Base-by-base conservation (phyloP, 2,329 filamentous ascomycete species). In the Phoma herbarum region DNA sequence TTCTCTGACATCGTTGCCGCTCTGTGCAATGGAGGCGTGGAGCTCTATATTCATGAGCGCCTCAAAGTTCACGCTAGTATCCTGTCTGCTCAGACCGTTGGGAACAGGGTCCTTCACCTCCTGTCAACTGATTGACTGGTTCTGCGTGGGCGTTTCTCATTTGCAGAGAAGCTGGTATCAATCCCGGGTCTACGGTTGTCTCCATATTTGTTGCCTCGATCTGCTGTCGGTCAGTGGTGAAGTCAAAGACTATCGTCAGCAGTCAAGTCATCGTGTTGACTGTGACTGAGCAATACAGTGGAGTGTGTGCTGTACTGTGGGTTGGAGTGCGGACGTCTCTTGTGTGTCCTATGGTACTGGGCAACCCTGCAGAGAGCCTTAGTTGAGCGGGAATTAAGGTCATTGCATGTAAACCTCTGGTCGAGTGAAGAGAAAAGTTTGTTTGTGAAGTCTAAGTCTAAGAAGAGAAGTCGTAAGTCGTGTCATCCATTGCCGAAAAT, bases 391-490 rank as follows among this genome's bases (percentile, higher is more conserved):
- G 2, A 39, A 41, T 4, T 5, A 12, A 14, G 18, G 37, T 23
- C 18, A 23, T 23, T 41, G 10, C 10, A 1, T 4, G 11, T 14
- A 12, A 22, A 1, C 2, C 5, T 23, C 7, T 7, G 35, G n/a
- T 39, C 4, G 6, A 18, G 20, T 23, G 9, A 41, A 41, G 37
- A 23, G 8, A 44, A 23, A 44, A 43, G 23, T 26, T 41, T 45
- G 43, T 52, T 49, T 39, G 23, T 51, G 25, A 51, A 44, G 14
- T 39, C 49, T 48, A 49, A 7, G 12, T 52, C 35, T 48, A 56
- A 25, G 44, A 44, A 43, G 28, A 44, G 10, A 11, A 46, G 18
- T 52, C 55, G 37, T 58, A 52, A 57, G 23, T 57, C 54, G 20
- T 57, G 12, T 57, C 22, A 42, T 47, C n/a, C 35, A 18, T 52